Evolutionary conservation across 2,329 filamentous ascomycete species (phyloP).

Genomic region (Talaromyces sp.): DNA sequence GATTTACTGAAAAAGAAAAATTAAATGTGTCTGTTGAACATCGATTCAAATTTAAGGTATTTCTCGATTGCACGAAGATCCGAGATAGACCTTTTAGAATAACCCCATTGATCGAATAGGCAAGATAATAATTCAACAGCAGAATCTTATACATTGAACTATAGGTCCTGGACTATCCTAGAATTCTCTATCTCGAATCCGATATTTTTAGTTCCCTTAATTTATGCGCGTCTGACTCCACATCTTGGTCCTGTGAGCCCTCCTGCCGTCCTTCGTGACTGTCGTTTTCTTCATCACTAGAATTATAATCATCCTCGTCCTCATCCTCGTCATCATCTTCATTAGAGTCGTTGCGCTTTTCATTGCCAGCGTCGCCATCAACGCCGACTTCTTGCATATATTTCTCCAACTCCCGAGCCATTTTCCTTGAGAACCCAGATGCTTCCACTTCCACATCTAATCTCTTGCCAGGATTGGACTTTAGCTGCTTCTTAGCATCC

Average conservation of each 20-base stretch:
- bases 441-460: constrained; percentile 86
- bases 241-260: constrained; percentile 10
- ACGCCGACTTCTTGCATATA: constrained; percentile 73
- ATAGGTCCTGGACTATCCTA: not conserved
- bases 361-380: constrained; percentile 45
- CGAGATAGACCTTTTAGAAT: not conserved
- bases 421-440: constrained; percentile 93
- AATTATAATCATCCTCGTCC: constrained; percentile 22
- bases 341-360: constrained; percentile 29
- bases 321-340: constrained; percentile 38
- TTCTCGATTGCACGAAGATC: not conserved
- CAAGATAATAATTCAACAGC: not conserved
- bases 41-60: not conserved
- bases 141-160: not conserved
- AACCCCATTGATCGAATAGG: not conserved
- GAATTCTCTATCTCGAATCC: constrained; percentile 13
- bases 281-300: constrained; percentile 31
- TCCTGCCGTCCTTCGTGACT: constrained; percentile 11
- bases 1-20: not conserved
- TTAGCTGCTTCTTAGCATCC: constrained; percentile 69
- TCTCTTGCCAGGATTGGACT: constrained; percentile 58
- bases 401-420: constrained; percentile 86
- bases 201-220: constrained; percentile 28
- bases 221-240: constrained; percentile 23
- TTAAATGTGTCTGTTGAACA: not conserved